A percentile compares a stretch with the other conserved stretches of the same genome.
phyloP scores from a whole-genome alignment of 2,329 filamentous ascomycete species.

The Thelonectria olida region DNA sequence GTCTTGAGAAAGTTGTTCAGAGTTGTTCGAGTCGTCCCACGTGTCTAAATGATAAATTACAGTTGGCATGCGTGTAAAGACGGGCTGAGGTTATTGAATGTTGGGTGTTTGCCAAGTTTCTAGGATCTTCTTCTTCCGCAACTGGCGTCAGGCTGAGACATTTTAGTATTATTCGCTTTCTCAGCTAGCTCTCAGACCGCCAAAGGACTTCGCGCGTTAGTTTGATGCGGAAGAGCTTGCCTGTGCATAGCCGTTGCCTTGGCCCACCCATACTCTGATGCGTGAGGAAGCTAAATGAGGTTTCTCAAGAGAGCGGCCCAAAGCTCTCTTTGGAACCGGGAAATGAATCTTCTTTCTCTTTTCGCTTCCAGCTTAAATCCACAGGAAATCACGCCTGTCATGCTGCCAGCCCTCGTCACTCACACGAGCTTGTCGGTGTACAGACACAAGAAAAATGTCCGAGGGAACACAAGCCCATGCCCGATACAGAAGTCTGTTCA shows the following conservation, averaged over 20 bases:
- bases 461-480: slow-evolving; percentile 47
- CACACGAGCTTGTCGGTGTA: slow-evolving; percentile 50
- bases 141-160: slow-evolving; percentile 8
- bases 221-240: slow-evolving; percentile 21
- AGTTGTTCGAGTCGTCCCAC: slow-evolving; percentile 37
- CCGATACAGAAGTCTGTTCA: slow-evolving; percentile 30
- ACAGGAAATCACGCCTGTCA: slow-evolving; percentile 33
- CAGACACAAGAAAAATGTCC: slow-evolving; percentile 51
- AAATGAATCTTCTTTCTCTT: slow-evolving; percentile 6
- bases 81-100: slow-evolving; percentile 19
- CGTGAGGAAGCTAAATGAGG: slow-evolving; percentile 21
- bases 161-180: background rate
- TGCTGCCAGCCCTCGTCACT: slow-evolving; percentile 41
- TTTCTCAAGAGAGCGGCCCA: slow-evolving; percentile 31
- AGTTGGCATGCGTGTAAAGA: background rate
- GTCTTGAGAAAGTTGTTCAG: background rate
- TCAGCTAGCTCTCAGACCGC: slow-evolving; percentile 15
- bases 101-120: slow-evolving; percentile 22
- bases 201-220: slow-evolving; percentile 5
- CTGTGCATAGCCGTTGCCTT: slow-evolving; percentile 33
- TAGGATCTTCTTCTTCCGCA: slow-evolving; percentile 9
- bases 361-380: slow-evolving; percentile 10
- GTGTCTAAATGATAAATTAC: slow-evolving; percentile 38
- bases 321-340: background rate
- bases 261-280: slow-evolving; percentile 23